These are phyloP conservation scores for Fraxinus cuspidata DNA, from an alignment of 257 asterid genomes.

Conservation along the genomic window DNA sequence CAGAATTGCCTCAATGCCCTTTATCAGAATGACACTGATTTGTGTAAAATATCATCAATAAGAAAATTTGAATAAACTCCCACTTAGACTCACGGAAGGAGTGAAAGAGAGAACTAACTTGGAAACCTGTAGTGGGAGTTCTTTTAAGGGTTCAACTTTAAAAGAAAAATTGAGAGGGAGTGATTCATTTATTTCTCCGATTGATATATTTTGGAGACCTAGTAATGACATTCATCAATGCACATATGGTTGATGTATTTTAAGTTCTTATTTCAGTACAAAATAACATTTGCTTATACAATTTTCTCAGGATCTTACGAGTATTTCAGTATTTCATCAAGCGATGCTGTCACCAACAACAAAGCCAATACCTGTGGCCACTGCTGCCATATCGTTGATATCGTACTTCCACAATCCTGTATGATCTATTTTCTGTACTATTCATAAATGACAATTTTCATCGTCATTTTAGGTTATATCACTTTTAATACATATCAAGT, in stretches of 20 bases:
- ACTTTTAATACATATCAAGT: background rate
- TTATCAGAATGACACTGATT: background rate
- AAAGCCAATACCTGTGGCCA: conserved; percentile 74
- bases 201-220: conserved; percentile 1
- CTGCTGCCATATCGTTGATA: conserved; percentile 73
- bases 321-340: conserved; percentile 54
- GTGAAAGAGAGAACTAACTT: background rate
- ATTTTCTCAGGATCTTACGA: conserved; percentile 57
- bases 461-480: background rate
- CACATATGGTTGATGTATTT: conserved; percentile 7
- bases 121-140: background rate
- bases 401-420: conserved; percentile 70
- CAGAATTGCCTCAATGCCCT: background rate
- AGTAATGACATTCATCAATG: conserved; percentile 5
- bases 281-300: conserved; percentile 18
- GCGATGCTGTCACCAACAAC: conserved; percentile 63
- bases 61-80: background rate
- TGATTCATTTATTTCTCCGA: background rate
- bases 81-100: background rate
- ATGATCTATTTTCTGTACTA: conserved; percentile 35
- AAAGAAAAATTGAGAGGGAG: conserved; percentile 2
- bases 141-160: background rate
- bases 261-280: conserved; percentile 5
- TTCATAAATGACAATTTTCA: background rate
- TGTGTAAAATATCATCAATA: background rate